These are phyloP conservation scores for Sporothrix dimorphospora DNA, from an alignment of 2,329 filamentous ascomycete genomes.

Conservation along the genomic window DNA sequence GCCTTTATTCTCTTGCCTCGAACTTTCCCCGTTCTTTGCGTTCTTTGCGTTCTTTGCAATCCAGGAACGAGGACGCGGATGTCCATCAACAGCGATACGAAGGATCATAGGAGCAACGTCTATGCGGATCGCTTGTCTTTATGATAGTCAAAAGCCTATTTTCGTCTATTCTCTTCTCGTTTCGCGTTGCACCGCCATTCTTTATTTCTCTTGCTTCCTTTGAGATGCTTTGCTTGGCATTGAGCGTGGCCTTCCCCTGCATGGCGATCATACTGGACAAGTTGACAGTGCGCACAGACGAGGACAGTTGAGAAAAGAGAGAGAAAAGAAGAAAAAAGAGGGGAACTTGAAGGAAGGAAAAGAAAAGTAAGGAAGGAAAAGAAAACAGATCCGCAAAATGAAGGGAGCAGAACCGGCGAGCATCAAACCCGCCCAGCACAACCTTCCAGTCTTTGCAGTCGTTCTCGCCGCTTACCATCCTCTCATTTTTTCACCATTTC, in stretches of 20 bases:
- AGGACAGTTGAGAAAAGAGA: not conserved
- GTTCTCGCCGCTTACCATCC: not conserved
- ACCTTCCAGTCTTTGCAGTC: not conserved
- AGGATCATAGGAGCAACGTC: not conserved
- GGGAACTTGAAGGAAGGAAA: not conserved
- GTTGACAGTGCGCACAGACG: slow-evolving; percentile 18
- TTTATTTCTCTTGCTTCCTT: not conserved
- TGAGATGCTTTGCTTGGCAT: slow-evolving; percentile 15
- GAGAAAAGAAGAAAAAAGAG: not conserved
- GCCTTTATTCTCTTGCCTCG: not conserved
- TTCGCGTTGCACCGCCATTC: not conserved
- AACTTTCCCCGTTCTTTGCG: not conserved
- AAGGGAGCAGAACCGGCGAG: not conserved
- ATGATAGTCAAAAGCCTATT: not conserved
- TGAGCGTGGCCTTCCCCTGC: slow-evolving; percentile 21
- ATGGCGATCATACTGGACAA: slow-evolving; percentile 24
- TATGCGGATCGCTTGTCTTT: not conserved
- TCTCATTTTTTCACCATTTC: not conserved
- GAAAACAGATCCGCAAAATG: not conserved
- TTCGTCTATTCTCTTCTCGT: not conserved
- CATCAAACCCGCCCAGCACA: slow-evolving; percentile 16
- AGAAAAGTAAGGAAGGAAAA: too few species aligned
- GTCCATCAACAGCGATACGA: not conserved
- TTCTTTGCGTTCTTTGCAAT: not conserved
- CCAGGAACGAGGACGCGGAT: slow-evolving; percentile 14